Evolutionary conservation across 176 grass and related monocot species (phyloP), one percentile per base, ranked within the genome.

Genomic region (Calamus simplicifolius): DNA sequence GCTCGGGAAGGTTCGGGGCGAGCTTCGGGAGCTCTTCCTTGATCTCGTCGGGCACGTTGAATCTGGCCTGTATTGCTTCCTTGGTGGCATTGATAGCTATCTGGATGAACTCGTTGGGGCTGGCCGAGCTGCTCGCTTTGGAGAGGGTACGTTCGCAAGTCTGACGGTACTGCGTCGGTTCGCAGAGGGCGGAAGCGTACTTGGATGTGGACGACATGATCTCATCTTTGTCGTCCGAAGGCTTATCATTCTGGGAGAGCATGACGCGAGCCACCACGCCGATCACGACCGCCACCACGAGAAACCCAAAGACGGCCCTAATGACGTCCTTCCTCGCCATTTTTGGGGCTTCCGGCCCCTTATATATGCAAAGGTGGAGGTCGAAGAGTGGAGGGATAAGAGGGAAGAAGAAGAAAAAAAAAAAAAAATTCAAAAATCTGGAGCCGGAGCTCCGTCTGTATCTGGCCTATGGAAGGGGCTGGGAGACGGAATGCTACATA

Each of bases 211-310:
- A 66, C 19, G 76, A 63, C 57, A 53, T 31, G 62, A 16, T 27
- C 19, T 23, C 21, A 23, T 23, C 21, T 23, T 23, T 23, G 21
- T 23, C 21, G 21, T 18, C 66, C 35, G 0, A 3, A 19, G 48
- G 4, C 5, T 78, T 74, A 58, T 68, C 21, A 23, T 23, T 66
- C 21, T 23, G 21, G 48, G 70, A 48, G 23, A 59, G 60, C 28
- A 56, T 77, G 16, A 88, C 75, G 15, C 77, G 77, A 26, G 83
- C 86, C 29, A 96, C 71, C 30, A 82, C 57, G 51, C 80, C 81
- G 52, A 97, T 71, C 61, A 97, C 87, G 50, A 78, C 87, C 0
- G 82, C 78, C 18, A 97, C 56, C 6, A 83, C 69, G 31, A 97
- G 75, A 58, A 85, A 67, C 17, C 75, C 75, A 16, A 71, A 59